These are phyloP conservation scores for Epichloe glyceriae DNA, from an alignment of 2,329 filamentous ascomycete species.

Conservation along the genomic window DNA sequence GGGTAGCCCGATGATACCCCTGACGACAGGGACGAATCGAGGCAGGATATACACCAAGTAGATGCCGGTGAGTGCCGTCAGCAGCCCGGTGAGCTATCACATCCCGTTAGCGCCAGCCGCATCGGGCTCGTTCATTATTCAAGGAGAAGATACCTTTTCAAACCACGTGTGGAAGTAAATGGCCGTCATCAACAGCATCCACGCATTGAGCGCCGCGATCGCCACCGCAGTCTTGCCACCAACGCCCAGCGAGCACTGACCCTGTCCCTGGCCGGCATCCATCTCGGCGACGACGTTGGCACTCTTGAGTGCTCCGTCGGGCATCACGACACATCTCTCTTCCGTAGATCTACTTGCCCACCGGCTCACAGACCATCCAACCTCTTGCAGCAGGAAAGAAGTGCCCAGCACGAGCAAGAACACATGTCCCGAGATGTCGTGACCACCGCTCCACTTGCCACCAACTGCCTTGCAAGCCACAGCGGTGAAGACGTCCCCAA, in stretches of 20 bases:
- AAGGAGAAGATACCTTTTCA: conserved; percentile 58
- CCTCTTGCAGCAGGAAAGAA: conserved; percentile 69
- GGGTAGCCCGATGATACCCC: conserved; percentile 35
- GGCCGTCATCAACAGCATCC: conserved; percentile 98
- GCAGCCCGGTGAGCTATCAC: conserved; percentile 37
- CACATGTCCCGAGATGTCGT: conserved; percentile 92
- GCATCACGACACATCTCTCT: conserved; percentile 52
- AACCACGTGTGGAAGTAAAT: conserved; percentile 99
- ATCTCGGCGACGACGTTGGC: conserved; percentile 34
- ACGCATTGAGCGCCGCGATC: conserved; percentile 62
- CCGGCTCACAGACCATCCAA: conserved; percentile 43
- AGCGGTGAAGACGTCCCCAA: conserved; percentile 49
- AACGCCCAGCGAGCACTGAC: conserved; percentile 25
- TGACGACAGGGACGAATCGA: conserved; percentile 32
- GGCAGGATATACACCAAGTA: conserved; percentile 40
- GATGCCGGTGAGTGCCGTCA: conserved; percentile 32
- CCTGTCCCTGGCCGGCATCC: conserved; percentile 12
- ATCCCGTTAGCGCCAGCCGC: conserved; percentile 11
- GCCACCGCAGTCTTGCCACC: conserved; percentile 43
- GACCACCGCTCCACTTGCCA: conserved; percentile 80
- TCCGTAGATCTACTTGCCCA: conserved; percentile 34
- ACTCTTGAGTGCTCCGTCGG: conserved; percentile 51
- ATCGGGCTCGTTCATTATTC: neutral
- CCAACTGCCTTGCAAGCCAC: conserved; percentile 73
- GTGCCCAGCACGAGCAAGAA: conserved; percentile 82